These are phyloP conservation scores for Blastomyces emzantsi DNA, from an alignment of 2,329 filamentous ascomycete species.

Conservation along the genomic window DNA sequence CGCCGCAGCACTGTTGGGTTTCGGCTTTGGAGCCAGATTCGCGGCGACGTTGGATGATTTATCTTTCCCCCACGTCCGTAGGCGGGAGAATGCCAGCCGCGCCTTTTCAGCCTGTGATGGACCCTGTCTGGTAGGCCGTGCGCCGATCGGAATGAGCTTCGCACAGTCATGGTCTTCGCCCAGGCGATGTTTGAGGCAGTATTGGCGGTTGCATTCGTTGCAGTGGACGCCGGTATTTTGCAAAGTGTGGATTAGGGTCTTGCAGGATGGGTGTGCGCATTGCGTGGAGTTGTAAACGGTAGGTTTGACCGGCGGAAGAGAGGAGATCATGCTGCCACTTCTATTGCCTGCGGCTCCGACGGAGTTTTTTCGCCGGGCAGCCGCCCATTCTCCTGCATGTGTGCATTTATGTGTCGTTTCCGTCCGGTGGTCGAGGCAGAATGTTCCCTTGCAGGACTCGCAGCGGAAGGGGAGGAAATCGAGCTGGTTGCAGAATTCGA, in stretches of 20 bases:
- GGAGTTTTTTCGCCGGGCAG: conserved; percentile 35
- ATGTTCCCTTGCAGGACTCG: conserved; percentile 75
- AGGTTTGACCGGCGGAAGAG: conserved; percentile 38
- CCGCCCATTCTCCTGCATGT: conserved; percentile 53
- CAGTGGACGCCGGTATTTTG: conserved; percentile 45
- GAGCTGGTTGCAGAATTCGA: conserved; percentile 83
- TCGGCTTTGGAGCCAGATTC: conserved; percentile 55
- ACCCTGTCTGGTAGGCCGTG: conserved; percentile 37
- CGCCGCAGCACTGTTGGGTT: conserved; percentile 54
- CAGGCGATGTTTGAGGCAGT: conserved; percentile 45
- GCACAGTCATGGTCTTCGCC: conserved; percentile 71
- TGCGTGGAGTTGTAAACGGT: conserved; percentile 48
- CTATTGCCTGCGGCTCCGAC: conserved; percentile 16
- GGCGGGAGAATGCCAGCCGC: conserved; percentile 61
- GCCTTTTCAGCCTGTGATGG: conserved; percentile 52
- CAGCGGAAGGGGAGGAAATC: conserved; percentile 95
- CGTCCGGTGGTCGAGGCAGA: conserved; percentile 86
- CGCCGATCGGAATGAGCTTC: conserved; percentile 57
- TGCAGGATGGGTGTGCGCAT: conserved; percentile 42
- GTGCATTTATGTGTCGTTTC: conserved; percentile 68
- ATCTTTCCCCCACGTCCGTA: conserved; percentile 70
- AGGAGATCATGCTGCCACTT: conserved; percentile 23
- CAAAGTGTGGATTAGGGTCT: conserved; percentile 45
- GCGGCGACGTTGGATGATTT: conserved; percentile 59
- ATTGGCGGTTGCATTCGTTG: conserved; percentile 40